Base-by-base conservation (phyloP, 2,329 filamentous ascomycete genomes). In the Nemania bipapillata region DNA sequence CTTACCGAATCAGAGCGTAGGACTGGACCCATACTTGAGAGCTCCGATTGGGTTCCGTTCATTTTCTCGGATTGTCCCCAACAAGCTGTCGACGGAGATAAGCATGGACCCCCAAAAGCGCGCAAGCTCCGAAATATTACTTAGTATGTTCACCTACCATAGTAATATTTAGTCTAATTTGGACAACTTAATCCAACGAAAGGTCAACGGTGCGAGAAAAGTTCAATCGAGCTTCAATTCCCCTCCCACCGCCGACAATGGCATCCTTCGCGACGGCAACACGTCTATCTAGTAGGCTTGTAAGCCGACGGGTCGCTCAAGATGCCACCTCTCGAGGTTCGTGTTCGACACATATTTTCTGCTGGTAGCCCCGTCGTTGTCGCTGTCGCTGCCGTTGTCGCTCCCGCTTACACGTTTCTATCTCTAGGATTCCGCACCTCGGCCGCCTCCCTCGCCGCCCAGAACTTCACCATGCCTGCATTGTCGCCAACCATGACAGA, bases 401-500 rank as follows among this genome's bases (percentile, higher is more conserved):
- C 8, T 26, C 28, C 20, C 59, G 52, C 70, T 68, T 40, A 68
- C 62, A 57, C 40, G 11, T 24, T 35, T 4, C 5, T 56, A 1
- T 61, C 56, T 66, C 53, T 75, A 93, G 91, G 86, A 75, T 89
- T 92, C 79, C 85, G 86, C 73, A 88, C 89, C 49, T 88, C 88
- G 63, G 81, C 89, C 66, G 82, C 86, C 74, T 85, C 84, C 75
- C 85, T 90, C 74, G 93, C 91, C 57, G 93, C 93, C 26, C 91
- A 94, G 72, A 96, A 94, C 82, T 94, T 96, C 82, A 92, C 90
- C 63, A 97, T 97, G 94, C 93, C 93, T 28, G 93, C 93, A 47
- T 87, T 97, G 71, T 96, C 93, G 70, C 93, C 93, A 64, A 97
- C 93, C 65, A 97, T 97, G 93, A 97, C 93, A 70, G 93, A 97